A percentile compares a stretch with the other conserved stretches of the same genome.
These are phyloP conservation scores for Paxillus involutus DNA, from an alignment of 768 basidiomycete species.

Conservation along the genomic window DNA sequence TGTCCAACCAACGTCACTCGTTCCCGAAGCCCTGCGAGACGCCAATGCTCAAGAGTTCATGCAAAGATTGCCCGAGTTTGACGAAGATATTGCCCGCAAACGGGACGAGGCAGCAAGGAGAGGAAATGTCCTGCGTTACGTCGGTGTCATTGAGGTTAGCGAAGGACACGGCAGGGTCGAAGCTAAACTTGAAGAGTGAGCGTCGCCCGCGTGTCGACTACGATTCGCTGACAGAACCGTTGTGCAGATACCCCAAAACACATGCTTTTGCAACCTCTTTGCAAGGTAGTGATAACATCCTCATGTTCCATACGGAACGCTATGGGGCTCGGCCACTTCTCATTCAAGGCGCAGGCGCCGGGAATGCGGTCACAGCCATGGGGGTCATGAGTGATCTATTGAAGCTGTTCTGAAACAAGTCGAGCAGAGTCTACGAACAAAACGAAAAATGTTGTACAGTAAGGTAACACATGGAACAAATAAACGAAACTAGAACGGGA, in stretches of 20 bases:
- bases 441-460: slow-evolving; percentile 13
- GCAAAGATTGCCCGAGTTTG: slow-evolving; percentile 74
- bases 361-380: slow-evolving; percentile 99
- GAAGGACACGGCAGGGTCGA: slow-evolving; percentile 59
- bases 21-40: slow-evolving; percentile 71
- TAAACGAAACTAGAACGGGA: slow-evolving; percentile 1
- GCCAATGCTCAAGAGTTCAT: slow-evolving; percentile 86
- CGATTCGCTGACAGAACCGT: slow-evolving; percentile 2
- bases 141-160: slow-evolving; percentile 87
- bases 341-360: slow-evolving; percentile 94
- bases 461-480: slow-evolving; percentile 5
- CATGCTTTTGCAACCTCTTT: slow-evolving; percentile 97
- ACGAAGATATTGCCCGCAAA: slow-evolving; percentile 72
- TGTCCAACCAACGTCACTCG: slow-evolving; percentile 82
- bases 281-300: slow-evolving; percentile 95
- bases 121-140: slow-evolving; percentile 88
- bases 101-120: slow-evolving; percentile 76
- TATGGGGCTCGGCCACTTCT: slow-evolving; percentile 89
- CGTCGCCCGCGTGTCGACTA: background rate
- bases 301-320: slow-evolving; percentile 94
- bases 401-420: slow-evolving; percentile 37
- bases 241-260: slow-evolving; percentile 72
- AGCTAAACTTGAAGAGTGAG: slow-evolving; percentile 88
- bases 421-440: slow-evolving; percentile 18
- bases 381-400: slow-evolving; percentile 90